Conservation (phyloP, 495 filamentous ascomycete species). For the Aspergillus ellipticus region DNA sequence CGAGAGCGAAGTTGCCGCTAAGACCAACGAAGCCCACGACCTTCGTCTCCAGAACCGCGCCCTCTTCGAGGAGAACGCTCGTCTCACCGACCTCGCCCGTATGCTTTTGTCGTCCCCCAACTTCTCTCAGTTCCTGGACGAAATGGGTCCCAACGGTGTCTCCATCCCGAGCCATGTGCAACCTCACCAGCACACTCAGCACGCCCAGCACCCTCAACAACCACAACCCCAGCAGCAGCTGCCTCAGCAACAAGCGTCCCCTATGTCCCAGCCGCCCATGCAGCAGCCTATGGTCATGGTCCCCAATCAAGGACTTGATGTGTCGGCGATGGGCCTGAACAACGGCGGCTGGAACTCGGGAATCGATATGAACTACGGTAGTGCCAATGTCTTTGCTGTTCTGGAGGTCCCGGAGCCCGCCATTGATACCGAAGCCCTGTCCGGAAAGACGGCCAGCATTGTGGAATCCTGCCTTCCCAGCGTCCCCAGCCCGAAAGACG, state of each 20-base stretch:
- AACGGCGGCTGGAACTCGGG: slow-evolving; percentile 52
- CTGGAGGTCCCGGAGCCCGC: slow-evolving; percentile 65
- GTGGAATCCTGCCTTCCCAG: slow-evolving; percentile 27
- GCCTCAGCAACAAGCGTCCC: slow-evolving; percentile 29
- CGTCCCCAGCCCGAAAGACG: slow-evolving; percentile 41
- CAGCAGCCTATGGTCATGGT: slow-evolving; percentile 69
- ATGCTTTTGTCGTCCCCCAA: slow-evolving; percentile 83
- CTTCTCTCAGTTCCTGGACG: slow-evolving; percentile 77
- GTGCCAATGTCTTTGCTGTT: slow-evolving; percentile 78
- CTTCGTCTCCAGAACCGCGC: slow-evolving; percentile 67
- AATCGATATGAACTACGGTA: slow-evolving; percentile 56
- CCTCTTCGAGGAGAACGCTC: slow-evolving; percentile 75
- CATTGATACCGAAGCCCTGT: slow-evolving; percentile 58
- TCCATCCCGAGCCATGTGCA: slow-evolving; percentile 33
- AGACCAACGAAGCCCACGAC: slow-evolving; percentile 68
- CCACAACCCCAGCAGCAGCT: slow-evolving; percentile 31
- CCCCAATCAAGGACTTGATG: slow-evolving; percentile 68
- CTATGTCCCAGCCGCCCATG: slow-evolving; percentile 28
- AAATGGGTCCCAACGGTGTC: slow-evolving; percentile 54
- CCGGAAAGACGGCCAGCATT: slow-evolving; percentile 61
- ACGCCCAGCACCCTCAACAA: slow-evolving; percentile 30
- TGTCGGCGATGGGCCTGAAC: slow-evolving; percentile 55
- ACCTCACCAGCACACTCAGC: slow-evolving; percentile 26
- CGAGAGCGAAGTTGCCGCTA: slow-evolving; percentile 75
- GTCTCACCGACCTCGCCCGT: slow-evolving; percentile 70